A percentile compares a stretch with the other conserved stretches of the same genome.
These are phyloP conservation scores for Aspergillus caelatus DNA, from an alignment of 2,329 filamentous ascomycete species.

Conservation along the genomic window DNA sequence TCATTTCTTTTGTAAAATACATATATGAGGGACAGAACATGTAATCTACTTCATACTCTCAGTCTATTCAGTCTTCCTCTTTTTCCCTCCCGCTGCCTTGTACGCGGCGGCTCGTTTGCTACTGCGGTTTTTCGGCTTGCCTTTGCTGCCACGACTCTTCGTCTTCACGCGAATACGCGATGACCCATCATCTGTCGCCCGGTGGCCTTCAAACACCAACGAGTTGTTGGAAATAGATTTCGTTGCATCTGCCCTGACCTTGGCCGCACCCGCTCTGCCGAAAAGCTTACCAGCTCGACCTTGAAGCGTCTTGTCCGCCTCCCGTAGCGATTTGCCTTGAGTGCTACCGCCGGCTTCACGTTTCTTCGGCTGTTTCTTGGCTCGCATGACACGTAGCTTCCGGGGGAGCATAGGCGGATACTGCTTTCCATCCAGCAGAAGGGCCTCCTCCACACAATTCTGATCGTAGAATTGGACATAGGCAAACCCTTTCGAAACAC, in stretches of 20 bases:
- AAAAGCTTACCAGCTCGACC: conserved; percentile 43
- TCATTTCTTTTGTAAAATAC: conserved; percentile 1
- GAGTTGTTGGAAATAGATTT: conserved; percentile 35
- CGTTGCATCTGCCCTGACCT: conserved; percentile 34
- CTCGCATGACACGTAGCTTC: conserved; percentile 80
- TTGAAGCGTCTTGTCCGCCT: conserved; percentile 39
- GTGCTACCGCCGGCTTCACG: conserved; percentile 19
- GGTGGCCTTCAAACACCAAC: conserved; percentile 50
- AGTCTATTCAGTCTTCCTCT: conserved; percentile 14
- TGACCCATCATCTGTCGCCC: conserved; percentile 39
- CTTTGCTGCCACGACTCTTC: conserved; percentile 44
- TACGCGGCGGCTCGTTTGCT: conserved; percentile 47
- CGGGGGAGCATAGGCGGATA: conserved; percentile 94
- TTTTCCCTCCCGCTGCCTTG: conserved; percentile 41
- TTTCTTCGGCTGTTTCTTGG: conserved; percentile 67
- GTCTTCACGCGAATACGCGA: conserved; percentile 38
- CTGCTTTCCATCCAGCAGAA: conserved; percentile 85
- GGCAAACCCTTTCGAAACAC: conserved; percentile 94
- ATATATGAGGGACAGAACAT: conserved; percentile 1
- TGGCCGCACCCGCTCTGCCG: conserved; percentile 42
- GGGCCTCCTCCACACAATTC: conserved; percentile 86
- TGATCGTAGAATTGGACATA: conserved; percentile 95
- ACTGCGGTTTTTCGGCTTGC: conserved; percentile 46
- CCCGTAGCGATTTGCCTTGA: conserved; percentile 27
- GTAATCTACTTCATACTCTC: conserved; percentile 8